Conservation (phyloP, 2,329 filamentous ascomycete genomes). For the Colletotrichum sp. region DNA sequence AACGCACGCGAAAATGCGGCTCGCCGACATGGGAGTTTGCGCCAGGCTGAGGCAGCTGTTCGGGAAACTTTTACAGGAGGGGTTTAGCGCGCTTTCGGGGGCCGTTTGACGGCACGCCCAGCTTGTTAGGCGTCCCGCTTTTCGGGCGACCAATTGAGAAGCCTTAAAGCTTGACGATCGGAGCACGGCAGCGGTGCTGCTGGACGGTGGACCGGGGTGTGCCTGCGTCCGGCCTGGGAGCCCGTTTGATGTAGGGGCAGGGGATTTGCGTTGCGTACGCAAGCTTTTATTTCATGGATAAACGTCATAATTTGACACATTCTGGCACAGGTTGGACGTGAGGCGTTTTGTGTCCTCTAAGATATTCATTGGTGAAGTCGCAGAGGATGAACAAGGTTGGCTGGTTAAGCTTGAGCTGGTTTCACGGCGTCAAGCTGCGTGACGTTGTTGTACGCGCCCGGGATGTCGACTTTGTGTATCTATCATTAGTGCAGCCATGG, state of each 20-base stretch:
- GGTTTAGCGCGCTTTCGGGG: background rate
- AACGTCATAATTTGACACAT: background rate
- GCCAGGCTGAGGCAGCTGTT: background rate
- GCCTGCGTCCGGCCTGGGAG: background rate
- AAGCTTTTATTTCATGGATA: background rate
- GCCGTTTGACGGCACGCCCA: background rate
- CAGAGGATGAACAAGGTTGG: background rate
- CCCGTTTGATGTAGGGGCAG: background rate
- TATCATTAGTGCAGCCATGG: background rate
- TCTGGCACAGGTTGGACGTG: background rate
- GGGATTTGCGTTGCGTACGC: background rate
- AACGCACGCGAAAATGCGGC: background rate
- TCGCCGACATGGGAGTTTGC: background rate
- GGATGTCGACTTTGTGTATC: background rate
- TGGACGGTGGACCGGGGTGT: too few relatives aligned
- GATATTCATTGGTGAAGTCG: rapidly evolving
- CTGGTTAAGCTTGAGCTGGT: background rate
- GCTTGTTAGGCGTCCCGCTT: background rate
- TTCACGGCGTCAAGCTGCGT: background rate
- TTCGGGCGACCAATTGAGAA: background rate
- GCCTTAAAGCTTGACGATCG: background rate
- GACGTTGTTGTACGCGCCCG: background rate
- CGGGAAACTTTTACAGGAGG: background rate
- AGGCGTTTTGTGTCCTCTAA: background rate
- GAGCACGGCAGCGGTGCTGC: background rate